These are phyloP conservation scores for Rhodamnia argentea DNA, from an alignment of 345 rosid species.

Conservation along the genomic window DNA sequence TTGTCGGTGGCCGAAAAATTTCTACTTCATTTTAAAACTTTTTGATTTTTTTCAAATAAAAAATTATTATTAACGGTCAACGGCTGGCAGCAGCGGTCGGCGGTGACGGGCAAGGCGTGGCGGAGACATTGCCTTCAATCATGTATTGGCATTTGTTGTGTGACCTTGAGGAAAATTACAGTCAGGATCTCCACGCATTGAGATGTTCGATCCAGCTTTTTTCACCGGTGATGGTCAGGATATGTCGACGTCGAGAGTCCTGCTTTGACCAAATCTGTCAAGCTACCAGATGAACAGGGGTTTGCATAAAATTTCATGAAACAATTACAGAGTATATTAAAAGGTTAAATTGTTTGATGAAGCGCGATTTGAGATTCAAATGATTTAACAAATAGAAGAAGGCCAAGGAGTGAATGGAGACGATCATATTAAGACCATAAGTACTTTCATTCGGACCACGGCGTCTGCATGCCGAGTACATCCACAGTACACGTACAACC, in stretches of 20 bases:
- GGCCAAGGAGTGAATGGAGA: neutral
- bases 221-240: neutral
- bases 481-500: neutral
- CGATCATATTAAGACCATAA: neutral
- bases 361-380: neutral
- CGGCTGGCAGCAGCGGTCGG: too few species aligned
- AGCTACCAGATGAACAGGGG: neutral
- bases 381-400: neutral
- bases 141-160: too few species aligned
- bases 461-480: neutral
- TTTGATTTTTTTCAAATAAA: too few species aligned
- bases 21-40: too few species aligned
- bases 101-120: neutral
- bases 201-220: neutral
- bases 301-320: neutral
- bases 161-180: neutral
- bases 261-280: neutral
- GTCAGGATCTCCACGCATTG: neutral
- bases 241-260: neutral
- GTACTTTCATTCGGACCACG: neutral
- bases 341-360: neutral
- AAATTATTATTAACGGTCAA: too few species aligned
- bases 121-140: neutral
- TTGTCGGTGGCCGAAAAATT: too few species aligned
- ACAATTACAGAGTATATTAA: neutral